Conservation (phyloP, 2,329 filamentous ascomycete species). For the Botrytis porri region DNA sequence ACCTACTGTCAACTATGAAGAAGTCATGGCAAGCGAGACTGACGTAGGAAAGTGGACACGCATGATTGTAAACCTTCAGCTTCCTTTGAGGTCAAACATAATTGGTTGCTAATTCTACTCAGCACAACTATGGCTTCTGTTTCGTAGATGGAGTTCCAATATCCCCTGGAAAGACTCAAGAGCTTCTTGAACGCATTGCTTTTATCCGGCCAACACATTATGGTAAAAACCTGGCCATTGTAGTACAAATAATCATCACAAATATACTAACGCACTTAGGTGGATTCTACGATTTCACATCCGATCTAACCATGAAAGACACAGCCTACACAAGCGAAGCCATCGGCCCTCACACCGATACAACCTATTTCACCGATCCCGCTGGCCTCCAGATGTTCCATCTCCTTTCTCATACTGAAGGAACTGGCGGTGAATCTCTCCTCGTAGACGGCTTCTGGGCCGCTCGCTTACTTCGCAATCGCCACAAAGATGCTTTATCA, state of each 20-base stretch:
- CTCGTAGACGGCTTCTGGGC: conserved; percentile 85
- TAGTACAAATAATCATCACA: background rate
- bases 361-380: conserved; percentile 91
- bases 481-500: conserved; percentile 57
- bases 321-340: conserved; percentile 79
- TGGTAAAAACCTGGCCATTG: conserved; percentile 47
- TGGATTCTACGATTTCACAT: conserved; percentile 82
- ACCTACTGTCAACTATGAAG: conserved; percentile 58
- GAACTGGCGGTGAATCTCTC: conserved; percentile 70
- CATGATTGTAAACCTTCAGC: conserved; percentile 53
- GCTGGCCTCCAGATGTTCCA: conserved; percentile 92
- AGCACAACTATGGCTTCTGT: conserved; percentile 71
- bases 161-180: conserved; percentile 66
- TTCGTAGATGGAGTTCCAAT: conserved; percentile 71
- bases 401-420: conserved; percentile 72
- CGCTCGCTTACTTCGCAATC: conserved; percentile 54
- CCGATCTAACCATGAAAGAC: conserved; percentile 82
- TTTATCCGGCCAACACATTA: conserved; percentile 92
- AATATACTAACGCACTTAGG: conserved; percentile 40
- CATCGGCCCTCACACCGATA: conserved; percentile 87
- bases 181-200: conserved; percentile 75
- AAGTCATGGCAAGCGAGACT: conserved; percentile 55
- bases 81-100: background rate
- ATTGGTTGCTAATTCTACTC: conserved; percentile 22
- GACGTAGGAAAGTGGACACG: conserved; percentile 61